A percentile compares a stretch with the other conserved stretches of the same genome.
Conservation (phyloP, 169 alveolate genomes). For the Cryptosporidium felis region DNA sequence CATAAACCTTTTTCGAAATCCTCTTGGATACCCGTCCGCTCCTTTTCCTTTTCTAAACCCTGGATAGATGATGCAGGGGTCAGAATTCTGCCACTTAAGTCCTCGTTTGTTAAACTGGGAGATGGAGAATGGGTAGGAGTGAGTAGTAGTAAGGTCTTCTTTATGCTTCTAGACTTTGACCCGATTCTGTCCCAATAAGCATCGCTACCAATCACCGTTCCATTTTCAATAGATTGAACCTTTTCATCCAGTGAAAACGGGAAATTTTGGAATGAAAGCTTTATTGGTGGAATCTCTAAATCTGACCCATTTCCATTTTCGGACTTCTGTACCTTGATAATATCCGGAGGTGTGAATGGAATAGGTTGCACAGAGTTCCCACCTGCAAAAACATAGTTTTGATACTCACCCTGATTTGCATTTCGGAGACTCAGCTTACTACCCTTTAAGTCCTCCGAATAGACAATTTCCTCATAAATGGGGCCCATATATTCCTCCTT, state of each 20-base stretch:
- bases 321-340: neutral
- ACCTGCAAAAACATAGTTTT: neutral
- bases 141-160: conserved; percentile 27
- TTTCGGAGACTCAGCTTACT: conserved; percentile 35
- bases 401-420: neutral
- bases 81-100: conserved; percentile 26
- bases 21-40: too few relatives aligned
- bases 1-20: conserved; percentile 3
- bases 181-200: conserved; percentile 67
- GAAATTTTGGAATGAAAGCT: conserved; percentile 2
- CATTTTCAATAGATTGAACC: neutral
- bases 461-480: neutral
- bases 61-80: conserved; percentile 27
- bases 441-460: conserved; percentile 11
- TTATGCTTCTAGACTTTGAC: conserved; percentile 60
- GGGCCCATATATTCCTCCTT: conserved; percentile 36
- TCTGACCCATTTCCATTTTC: conserved; percentile 16
- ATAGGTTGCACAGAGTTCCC: neutral
- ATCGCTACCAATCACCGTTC: neutral
- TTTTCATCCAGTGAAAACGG: neutral
- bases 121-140: conserved; percentile 66
- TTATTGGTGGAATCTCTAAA: conserved; percentile 59
- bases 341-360: conserved; percentile 54
- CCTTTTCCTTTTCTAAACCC: neutral
- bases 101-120: conserved; percentile 26